Percentiles rank a stretch among this genome's conserved stretches.
These are phyloP conservation scores for Hirschfeldia incana DNA, from an alignment of 345 rosid species.

Conservation along the genomic window DNA sequence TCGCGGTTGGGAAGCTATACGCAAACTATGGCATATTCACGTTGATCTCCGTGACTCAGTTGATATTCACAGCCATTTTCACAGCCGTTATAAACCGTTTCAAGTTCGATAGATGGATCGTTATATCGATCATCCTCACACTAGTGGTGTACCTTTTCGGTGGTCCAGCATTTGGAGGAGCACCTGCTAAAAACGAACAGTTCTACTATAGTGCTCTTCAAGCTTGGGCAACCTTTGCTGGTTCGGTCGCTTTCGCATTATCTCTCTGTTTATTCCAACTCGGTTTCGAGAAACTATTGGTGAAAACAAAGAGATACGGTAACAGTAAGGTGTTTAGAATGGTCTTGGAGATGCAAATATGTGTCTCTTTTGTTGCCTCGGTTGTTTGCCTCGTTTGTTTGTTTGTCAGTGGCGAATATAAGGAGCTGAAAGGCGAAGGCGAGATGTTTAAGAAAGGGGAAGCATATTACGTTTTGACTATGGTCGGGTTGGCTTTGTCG, in stretches of 20 bases:
- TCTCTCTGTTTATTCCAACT: conserved; percentile 33
- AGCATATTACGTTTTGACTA: conserved; percentile 27
- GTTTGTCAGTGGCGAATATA: conserved; percentile 34
- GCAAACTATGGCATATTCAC: too few species aligned
- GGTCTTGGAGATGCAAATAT: conserved; percentile 42
- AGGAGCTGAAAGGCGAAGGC: conserved; percentile 28
- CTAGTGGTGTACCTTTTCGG: too few species aligned
- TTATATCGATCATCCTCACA: too few species aligned
- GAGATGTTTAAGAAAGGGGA: conserved; percentile 34
- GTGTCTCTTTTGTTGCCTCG: conserved; percentile 34
- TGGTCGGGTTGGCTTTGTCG: conserved; percentile 30
- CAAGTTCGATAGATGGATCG: too few species aligned
- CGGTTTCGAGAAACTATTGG: conserved; percentile 33
- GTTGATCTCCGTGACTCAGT: too few species aligned
- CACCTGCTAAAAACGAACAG: too few species aligned
- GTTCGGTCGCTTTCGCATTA: conserved; percentile 33
- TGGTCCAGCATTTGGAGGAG: too few species aligned
- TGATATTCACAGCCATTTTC: too few species aligned
- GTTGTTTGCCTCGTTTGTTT: conserved; percentile 26
- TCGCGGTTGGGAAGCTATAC: too few species aligned
- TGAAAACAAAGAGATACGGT: conserved; percentile 33
- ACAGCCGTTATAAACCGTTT: too few species aligned
- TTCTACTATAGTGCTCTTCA: too few species aligned
- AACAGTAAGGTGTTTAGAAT: conserved; percentile 25
- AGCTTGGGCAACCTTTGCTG: conserved; percentile 36